Base-by-base conservation (phyloP, 257 asterid species). In the Solanum ossicruentum region DNA sequence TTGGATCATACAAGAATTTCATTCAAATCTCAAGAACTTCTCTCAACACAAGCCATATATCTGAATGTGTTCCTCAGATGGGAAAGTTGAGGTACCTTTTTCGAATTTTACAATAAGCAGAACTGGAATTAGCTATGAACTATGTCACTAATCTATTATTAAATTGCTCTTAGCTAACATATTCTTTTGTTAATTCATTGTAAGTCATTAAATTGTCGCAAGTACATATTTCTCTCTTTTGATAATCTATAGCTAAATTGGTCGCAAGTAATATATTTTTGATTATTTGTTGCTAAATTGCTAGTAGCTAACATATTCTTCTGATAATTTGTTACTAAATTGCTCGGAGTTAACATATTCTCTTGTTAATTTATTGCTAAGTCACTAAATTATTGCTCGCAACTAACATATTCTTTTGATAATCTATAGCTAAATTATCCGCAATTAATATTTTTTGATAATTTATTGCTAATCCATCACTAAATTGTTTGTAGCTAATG, bases 1-100 rank as follows among this genome's bases (percentile, higher is more conserved):
- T 93, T 45, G 99, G 98, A 83, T 91, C 98, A 1, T 95, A 96
- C 88, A 95, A 93, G 88, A 89, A 93, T 85, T 95, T 91, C 88
- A 88, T 93, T 70, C 95, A 93, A 80, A 87, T 94, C 84, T 93
- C 98, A 32, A 86, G 87, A 87, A 86, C 84, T 85, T 90, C 98
- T 55, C 20, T 93, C 80, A 93, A 96, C 67, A 84, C 89, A 10
- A 89, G 81, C 88, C 91, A 89, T 58, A 87, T 93, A 82, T 87
- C 97, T 77, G 93, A 93, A 85, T 93, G 95, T 85, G 89, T 89
- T 43, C 95, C 94, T 26, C 93, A 88, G 57, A 90, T 95, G 98
- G 86, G 91, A 85, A 91, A 91, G 88, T 89, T 96, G 86, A 92
- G 97, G 99, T 95, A 85, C 6, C 18, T 57, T 56, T 65, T 47